These are phyloP conservation scores for Malassezia restricta DNA, from an alignment of 1,284 basidiomycete species.

Conservation along the genomic window DNA sequence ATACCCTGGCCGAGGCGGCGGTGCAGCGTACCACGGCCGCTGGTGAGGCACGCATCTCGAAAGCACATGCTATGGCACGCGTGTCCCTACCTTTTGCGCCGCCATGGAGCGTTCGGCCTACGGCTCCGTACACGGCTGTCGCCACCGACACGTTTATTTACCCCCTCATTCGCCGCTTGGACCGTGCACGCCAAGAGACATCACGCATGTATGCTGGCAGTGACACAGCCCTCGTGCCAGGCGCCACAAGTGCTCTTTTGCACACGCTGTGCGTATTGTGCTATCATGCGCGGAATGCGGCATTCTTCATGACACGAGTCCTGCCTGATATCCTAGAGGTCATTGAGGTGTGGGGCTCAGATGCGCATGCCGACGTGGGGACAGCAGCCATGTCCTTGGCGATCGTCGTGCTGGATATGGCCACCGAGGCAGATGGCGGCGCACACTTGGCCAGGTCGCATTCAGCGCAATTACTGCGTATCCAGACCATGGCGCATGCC, in stretches of 20 bases:
- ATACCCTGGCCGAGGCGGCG: constrained; percentile 6
- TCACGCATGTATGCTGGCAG: constrained; percentile 5
- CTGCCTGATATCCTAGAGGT: constrained; percentile 6
- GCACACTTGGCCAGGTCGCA: constrained; percentile 3
- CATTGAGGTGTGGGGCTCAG: neutral
- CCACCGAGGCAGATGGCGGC: neutral
- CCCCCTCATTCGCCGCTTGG: constrained; percentile 5
- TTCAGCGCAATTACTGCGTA: neutral
- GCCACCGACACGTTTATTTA: constrained; percentile 3
- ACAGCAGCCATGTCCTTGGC: constrained; percentile 4
- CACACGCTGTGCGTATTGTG: constrained; percentile 13
- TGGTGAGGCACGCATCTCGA: constrained; percentile 17
- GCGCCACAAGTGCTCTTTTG: neutral
- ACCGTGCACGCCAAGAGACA: neutral
- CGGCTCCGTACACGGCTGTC: neutral
- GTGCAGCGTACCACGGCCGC: neutral
- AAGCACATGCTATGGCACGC: neutral
- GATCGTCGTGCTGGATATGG: constrained; percentile 9
- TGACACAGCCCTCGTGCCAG: neutral
- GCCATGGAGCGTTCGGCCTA: constrained; percentile 47
- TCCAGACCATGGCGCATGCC: constrained; percentile 6
- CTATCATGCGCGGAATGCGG: constrained; percentile 1
- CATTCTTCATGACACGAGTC: neutral
- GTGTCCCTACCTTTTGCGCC: neutral
- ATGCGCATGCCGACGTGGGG: neutral